Evolutionary conservation across 441 rosid species (phyloP).

Genomic region (Gossypium davidsonii): DNA sequence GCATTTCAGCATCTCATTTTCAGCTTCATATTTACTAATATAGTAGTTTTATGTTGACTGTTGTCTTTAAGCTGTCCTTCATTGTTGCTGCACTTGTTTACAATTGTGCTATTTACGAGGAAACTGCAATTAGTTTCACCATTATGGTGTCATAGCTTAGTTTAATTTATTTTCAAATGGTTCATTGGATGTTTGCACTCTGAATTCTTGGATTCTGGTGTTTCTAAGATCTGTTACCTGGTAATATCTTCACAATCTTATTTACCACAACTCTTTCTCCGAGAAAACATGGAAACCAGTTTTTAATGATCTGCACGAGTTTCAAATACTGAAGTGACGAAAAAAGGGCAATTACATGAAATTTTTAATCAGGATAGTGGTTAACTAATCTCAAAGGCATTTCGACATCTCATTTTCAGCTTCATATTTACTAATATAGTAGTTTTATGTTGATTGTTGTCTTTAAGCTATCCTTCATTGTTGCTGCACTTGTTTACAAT

Average conservation of each 20-base stretch:
- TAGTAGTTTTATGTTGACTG: not conserved
- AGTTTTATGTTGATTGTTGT: not conserved
- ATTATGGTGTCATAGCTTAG: not conserved
- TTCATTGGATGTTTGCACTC: not conserved
- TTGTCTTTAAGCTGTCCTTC: not conserved
- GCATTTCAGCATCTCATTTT: not conserved
- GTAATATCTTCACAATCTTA: not conserved
- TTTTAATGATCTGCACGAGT: not conserved
- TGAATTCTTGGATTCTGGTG: not conserved
- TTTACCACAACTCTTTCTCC: not conserved
- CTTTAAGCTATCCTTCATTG: not conserved
- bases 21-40: not conserved
- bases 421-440: not conserved
- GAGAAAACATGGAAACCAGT: not conserved
- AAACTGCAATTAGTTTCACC: not conserved
- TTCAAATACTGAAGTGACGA: not conserved
- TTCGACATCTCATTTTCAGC: not conserved
- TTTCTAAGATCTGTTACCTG: not conserved
- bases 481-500: not conserved
- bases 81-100: not conserved
- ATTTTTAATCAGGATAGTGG: not conserved
- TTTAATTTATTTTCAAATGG: not conserved
- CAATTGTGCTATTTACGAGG: not conserved
- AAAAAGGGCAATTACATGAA: not conserved
- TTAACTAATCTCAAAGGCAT: conserved; percentile 9